phyloP scores from a whole-genome alignment of 2,329 filamentous ascomycete genomes.

The Colletotrichum limetticola region DNA sequence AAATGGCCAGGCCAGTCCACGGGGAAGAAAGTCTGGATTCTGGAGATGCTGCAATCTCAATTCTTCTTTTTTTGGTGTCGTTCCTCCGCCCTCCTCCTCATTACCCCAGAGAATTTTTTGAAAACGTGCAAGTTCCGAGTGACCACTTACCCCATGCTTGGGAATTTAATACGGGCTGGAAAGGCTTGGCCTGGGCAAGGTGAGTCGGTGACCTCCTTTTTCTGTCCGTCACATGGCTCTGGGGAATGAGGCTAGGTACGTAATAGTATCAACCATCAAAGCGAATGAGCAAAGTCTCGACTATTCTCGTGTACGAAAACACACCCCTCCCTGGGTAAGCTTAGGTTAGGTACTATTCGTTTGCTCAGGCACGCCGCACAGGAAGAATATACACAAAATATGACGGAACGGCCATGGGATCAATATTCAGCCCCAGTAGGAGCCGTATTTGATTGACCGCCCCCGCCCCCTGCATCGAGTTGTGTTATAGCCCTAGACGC shows the following conservation, averaged over 20 bases:
- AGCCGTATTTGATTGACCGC: neutral
- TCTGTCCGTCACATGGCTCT: slow-evolving; percentile 21
- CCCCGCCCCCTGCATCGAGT: neutral
- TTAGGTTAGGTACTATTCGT: neutral
- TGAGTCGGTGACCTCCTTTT: slow-evolving; percentile 4
- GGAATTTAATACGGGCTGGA: neutral
- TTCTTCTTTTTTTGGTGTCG: neutral
- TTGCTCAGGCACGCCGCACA: too few relatives aligned
- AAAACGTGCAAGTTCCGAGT: slow-evolving; percentile 7
- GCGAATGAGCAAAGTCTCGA: neutral
- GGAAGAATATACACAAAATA: neutral
- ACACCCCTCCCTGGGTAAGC: neutral
- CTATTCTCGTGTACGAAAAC: neutral
- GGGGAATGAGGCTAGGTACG: slow-evolving; percentile 4
- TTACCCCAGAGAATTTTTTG: neutral
- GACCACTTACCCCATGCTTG: neutral
- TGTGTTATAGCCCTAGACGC: neutral
- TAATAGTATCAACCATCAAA: slow-evolving; percentile 21
- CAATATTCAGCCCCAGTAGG: slow-evolving; percentile 15
- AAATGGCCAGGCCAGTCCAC: slow-evolving; percentile 15
- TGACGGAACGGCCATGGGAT: slow-evolving; percentile 1
- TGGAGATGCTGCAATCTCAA: neutral
- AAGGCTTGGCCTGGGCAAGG: neutral
- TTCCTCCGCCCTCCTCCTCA: neutral
- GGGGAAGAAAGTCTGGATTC: neutral